A percentile compares a stretch with the other conserved stretches of the same genome.
phyloP scores from a whole-genome alignment of 257 asterid species.

The Solanum sitiens region DNA sequence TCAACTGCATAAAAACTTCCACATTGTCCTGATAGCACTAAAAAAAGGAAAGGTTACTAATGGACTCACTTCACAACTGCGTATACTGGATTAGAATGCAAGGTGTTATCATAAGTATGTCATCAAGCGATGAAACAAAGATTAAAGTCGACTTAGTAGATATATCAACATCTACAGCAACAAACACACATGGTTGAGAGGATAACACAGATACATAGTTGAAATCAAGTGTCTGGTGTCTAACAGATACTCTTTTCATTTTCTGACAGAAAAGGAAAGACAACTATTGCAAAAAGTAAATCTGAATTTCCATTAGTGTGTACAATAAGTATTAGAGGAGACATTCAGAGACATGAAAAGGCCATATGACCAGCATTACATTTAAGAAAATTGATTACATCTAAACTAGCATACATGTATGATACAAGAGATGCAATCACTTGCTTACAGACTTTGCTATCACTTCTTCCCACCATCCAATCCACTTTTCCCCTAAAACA shows the following conservation, averaged over 20 bases:
- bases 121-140: neutral
- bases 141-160: neutral
- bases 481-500: slow-evolving; percentile 48
- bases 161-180: neutral
- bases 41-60: neutral
- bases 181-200: neutral
- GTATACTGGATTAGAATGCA: slow-evolving; percentile 38
- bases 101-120: slow-evolving; percentile 31
- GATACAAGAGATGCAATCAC: slow-evolving; percentile 18
- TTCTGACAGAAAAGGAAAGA: neutral
- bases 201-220: neutral
- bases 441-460: slow-evolving; percentile 5
- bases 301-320: neutral
- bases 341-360: neutral
- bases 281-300: neutral
- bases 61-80: slow-evolving; percentile 41
- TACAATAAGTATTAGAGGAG: neutral
- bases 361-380: neutral
- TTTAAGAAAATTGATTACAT: slow-evolving; percentile 4
- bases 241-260: neutral
- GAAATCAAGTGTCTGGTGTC: neutral
- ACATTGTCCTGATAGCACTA: neutral
- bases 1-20: neutral
- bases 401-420: slow-evolving; percentile 15
- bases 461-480: slow-evolving; percentile 47